phyloP scores from a whole-genome alignment of 1,284 basidiomycete genomes.

The Cryptococcus hybrid region DNA sequence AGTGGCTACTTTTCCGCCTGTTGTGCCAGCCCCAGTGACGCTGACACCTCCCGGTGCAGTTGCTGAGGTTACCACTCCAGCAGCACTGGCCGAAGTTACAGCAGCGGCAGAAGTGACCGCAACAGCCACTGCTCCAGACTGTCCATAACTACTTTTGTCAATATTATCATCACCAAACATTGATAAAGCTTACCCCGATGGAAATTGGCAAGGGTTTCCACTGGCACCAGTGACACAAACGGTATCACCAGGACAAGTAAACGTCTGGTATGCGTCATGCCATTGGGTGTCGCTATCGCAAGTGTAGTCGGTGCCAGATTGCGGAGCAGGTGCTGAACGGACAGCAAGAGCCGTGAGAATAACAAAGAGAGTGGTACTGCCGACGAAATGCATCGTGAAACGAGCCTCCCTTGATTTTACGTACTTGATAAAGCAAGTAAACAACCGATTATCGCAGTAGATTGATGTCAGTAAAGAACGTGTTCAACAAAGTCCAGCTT shows the following conservation, averaged over 20 bases:
- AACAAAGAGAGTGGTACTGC: constrained; percentile 1
- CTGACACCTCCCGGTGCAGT: neutral
- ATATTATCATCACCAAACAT: no score
- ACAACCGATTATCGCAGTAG: no score
- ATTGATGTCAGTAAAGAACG: constrained; percentile 2
- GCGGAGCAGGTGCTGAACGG: constrained; percentile 1
- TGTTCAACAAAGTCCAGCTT: constrained; percentile 7
- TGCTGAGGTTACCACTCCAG: neutral
- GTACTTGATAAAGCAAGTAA: no score
- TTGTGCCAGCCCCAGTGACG: neutral
- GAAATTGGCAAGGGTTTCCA: constrained; percentile 10
- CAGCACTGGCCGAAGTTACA: neutral
- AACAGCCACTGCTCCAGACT: no score
- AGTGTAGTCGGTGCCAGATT: neutral
- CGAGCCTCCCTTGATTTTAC: no score
- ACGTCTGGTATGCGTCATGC: constrained; percentile 3
- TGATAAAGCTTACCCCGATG: neutral
- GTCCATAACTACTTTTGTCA: no score
- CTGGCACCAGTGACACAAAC: constrained; percentile 6
- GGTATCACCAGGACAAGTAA: constrained; percentile 7
- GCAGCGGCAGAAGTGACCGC: neutral
- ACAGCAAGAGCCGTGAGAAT: neutral
- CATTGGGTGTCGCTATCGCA: constrained; percentile 6
- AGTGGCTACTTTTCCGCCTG: neutral
- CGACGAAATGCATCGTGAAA: no score